Conservation (phyloP, 1,284 basidiomycete genomes). For the Moniliophthora roreri region DNA sequence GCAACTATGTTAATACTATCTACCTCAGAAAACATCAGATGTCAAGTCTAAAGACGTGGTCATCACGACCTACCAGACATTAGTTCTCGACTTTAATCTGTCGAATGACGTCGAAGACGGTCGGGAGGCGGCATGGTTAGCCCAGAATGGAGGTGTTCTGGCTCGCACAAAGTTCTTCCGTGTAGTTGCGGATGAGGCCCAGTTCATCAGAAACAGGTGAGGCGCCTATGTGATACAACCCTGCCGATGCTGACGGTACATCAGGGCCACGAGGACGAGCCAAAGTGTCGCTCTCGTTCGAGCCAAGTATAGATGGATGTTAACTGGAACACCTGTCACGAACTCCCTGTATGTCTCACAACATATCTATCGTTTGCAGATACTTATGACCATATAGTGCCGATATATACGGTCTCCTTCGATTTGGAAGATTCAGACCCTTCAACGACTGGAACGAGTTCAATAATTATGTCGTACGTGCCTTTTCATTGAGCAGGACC, state of each 20-base stretch:
- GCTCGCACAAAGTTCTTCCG: slow-evolving; percentile 59
- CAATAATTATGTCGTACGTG: slow-evolving; percentile 51
- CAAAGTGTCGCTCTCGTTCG: slow-evolving; percentile 55
- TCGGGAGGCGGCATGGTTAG: slow-evolving; percentile 48
- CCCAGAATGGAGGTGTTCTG: slow-evolving; percentile 52
- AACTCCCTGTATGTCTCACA: slow-evolving; percentile 52
- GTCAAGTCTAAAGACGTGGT: slow-evolving; percentile 61
- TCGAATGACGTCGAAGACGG: slow-evolving; percentile 42
- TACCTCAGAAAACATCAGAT: slow-evolving; percentile 25
- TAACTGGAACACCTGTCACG: slow-evolving; percentile 72
- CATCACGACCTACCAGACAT: slow-evolving; percentile 69
- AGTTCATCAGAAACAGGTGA: slow-evolving; percentile 66
- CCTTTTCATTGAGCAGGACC: neutral
- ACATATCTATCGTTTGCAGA: neutral
- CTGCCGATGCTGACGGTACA: neutral
- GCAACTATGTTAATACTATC: neutral
- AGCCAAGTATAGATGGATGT: slow-evolving; percentile 65
- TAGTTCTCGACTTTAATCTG: slow-evolving; percentile 53
- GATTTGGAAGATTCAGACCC: slow-evolving; percentile 65
- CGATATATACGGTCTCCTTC: slow-evolving; percentile 67
- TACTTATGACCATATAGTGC: slow-evolving; percentile 36
- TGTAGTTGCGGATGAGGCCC: slow-evolving; percentile 68
- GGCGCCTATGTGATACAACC: neutral
- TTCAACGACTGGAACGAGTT: slow-evolving; percentile 70
- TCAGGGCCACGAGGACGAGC: slow-evolving; percentile 55